Conservation (phyloP, 345 rosid genomes). For the Populus ilicifolia region DNA sequence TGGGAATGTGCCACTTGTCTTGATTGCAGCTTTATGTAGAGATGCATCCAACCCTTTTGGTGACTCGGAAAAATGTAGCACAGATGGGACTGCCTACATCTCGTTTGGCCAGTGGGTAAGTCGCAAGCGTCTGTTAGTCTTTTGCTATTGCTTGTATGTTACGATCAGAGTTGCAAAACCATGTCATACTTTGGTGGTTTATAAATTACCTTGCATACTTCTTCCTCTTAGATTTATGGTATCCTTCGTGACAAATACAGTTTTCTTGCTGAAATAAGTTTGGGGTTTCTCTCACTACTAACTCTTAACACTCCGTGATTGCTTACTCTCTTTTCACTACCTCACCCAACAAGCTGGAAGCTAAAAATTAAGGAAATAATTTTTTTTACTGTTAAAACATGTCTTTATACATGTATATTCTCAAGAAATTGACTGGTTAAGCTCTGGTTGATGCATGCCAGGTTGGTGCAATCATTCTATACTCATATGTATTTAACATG, state of each 20-base stretch:
- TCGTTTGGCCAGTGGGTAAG: conserved; percentile 98
- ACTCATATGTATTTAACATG: conserved; percentile 93
- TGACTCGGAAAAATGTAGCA: conserved; percentile 67
- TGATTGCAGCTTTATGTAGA: conserved; percentile 87
- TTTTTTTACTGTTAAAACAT: background rate
- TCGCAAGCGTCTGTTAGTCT: conserved; percentile 1
- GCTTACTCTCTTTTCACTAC: background rate
- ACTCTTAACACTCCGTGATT: background rate
- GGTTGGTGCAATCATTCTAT: conserved; percentile 98
- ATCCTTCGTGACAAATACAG: background rate
- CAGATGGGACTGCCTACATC: conserved; percentile 92
- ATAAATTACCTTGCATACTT: background rate
- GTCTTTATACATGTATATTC: background rate
- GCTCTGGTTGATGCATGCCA: conserved; percentile 35
- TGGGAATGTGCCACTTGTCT: conserved; percentile 96
- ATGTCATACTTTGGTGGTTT: background rate
- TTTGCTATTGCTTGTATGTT: background rate
- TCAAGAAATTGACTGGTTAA: background rate
- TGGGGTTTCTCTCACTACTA: background rate
- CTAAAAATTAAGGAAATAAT: background rate
- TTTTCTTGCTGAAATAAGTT: background rate
- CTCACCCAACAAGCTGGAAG: background rate
- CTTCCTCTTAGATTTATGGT: background rate
- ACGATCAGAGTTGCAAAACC: background rate
- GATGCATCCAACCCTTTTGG: conserved; percentile 86